These are phyloP conservation scores for Zygosaccharomyces rouxii DNA, from an alignment of 805 yeast species.

Conservation along the genomic window DNA sequence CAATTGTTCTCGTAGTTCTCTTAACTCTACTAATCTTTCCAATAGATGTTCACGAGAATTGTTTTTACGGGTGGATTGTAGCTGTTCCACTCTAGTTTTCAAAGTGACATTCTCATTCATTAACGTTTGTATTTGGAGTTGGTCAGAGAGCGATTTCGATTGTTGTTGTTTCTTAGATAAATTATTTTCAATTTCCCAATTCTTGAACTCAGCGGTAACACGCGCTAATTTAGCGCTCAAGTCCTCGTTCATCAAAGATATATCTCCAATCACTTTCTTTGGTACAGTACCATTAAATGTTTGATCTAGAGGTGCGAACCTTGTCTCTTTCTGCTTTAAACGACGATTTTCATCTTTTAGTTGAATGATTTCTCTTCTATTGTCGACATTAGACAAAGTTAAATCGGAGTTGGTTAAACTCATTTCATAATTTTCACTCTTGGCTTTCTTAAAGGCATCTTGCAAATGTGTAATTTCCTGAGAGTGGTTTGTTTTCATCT, in stretches of 20 bases:
- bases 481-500: not conserved
- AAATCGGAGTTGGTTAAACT: not conserved
- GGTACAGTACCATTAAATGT: not conserved
- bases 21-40: not conserved
- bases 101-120: not conserved
- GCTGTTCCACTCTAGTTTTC: not conserved
- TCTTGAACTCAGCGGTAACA: not conserved
- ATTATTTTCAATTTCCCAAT: not conserved
- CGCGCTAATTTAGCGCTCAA: not conserved
- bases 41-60: not conserved
- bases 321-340: not conserved
- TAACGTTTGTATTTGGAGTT: not conserved
- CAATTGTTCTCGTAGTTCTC: not conserved
- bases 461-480: not conserved
- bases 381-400: not conserved
- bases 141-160: not conserved
- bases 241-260: not conserved
- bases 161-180: not conserved
- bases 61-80: not conserved
- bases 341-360: not conserved
- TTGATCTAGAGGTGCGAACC: not conserved
- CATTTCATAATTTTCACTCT: not conserved
- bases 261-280: not conserved
- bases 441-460: not conserved
- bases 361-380: not conserved